Evolutionary conservation across 805 yeast genomes (phyloP), one percentile per base, ranked within the genome.

Genomic region (Metschnikowia henanensis): DNA sequence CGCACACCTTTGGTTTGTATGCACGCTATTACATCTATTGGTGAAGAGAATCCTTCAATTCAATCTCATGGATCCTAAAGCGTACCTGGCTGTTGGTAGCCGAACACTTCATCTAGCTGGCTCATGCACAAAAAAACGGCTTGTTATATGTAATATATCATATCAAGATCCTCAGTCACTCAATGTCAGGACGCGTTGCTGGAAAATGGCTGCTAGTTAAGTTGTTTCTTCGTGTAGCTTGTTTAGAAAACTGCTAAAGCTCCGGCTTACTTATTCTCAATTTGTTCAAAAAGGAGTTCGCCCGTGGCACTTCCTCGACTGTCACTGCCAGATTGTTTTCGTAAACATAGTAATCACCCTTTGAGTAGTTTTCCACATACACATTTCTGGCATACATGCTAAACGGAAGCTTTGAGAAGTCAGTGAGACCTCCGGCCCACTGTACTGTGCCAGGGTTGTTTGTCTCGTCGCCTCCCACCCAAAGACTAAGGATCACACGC

Each of bases 351-450:
- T 57, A 52, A 8, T 30, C 43, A 1, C 72, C 72, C 1, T 50
- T 50, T 10, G 64, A 55, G 48, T 62, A 67, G 47, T 70, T 70
- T 19, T 39, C 49, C 10, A 57, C 57, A 13, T 31, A 36, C 9
- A 58, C 40, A 31, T 54, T 56, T 16, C 44, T 55, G 5, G 65
- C 60, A 30, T 43, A 39, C 74, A 68, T 69, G 8, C 49, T 33
- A 35, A 60, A 66, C 1, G 76, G 76, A 19, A 58, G 46, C 16
- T 58, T 47, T 3, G 23, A 23, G 47, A 62, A 70, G 42, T 63
- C 58, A 9, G 73, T 62, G 15, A 36, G 21, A 0, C 73, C 76
- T 0, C 75, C 75, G 2, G 73, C 66, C 76, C 75, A 70, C 30
- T 49, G 41, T 15, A 69, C 60, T 3, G 76, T 70, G 6, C 75